Conservation (phyloP, 2,329 filamentous ascomycete species). For the Phoma sp. region DNA sequence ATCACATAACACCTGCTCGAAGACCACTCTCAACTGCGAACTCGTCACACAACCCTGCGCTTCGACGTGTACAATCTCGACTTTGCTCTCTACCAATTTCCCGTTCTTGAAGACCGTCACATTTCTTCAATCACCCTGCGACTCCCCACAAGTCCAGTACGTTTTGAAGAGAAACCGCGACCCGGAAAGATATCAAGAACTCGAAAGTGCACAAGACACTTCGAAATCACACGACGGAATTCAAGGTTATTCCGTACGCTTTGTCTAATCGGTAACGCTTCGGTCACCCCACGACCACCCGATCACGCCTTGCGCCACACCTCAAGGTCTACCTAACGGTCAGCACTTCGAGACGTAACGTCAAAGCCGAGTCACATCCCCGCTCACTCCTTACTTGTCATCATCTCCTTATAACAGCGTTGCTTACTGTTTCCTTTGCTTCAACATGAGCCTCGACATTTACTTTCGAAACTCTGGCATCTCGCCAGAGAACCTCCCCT, state of each 20-base stretch:
- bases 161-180: conserved; percentile 22
- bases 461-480: conserved; percentile 42
- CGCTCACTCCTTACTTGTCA: conserved; percentile 43
- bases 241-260: conserved; percentile 45
- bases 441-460: conserved; percentile 50
- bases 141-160: conserved; percentile 20
- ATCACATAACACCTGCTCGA: conserved; percentile 43
- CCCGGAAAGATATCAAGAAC: conserved; percentile 28
- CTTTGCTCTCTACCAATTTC: conserved; percentile 24
- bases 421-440: conserved; percentile 29
- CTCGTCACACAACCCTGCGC: conserved; percentile 38
- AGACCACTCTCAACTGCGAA: conserved; percentile 36
- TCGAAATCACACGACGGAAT: conserved; percentile 45
- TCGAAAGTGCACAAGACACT: conserved; percentile 28
- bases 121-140: conserved; percentile 21
- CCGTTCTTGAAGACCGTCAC: conserved; percentile 18
- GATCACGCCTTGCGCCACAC: conserved; percentile 41
- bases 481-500: conserved; percentile 59
- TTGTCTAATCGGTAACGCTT: conserved; percentile 49
- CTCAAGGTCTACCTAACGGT: conserved; percentile 46
- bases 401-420: conserved; percentile 25
- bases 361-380: conserved; percentile 37
- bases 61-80: conserved; percentile 27
- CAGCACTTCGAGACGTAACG: conserved; percentile 46
- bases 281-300: conserved; percentile 50